Evolutionary conservation across 164 flowering plant species (phyloP).

Genomic region (Vitis cinerea): DNA sequence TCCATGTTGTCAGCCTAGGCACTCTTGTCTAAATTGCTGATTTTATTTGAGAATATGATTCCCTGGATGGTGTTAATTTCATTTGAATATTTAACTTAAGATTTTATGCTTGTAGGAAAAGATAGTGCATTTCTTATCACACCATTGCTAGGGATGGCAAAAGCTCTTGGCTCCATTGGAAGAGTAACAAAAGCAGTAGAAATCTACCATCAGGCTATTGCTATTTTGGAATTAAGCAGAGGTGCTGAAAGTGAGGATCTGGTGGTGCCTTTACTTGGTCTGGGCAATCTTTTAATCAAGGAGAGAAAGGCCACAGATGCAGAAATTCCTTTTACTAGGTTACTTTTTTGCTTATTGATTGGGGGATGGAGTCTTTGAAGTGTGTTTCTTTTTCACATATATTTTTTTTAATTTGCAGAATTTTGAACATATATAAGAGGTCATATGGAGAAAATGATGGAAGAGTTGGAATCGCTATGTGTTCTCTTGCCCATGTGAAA

Average conservation of each 20-base stretch:
- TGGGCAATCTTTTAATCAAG: constrained; percentile 73
- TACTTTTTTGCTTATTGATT: constrained; percentile 1
- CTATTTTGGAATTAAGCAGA: constrained; percentile 55
- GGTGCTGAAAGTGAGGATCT: constrained; percentile 69
- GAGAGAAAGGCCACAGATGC: constrained; percentile 71
- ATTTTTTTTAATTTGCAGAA: constrained; percentile 32
- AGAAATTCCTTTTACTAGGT: constrained; percentile 68
- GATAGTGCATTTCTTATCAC: constrained; percentile 55
- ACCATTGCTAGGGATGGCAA: constrained; percentile 77
- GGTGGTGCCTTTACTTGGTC: constrained; percentile 64
- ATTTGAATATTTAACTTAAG: background rate
- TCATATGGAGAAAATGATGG: constrained; percentile 81
- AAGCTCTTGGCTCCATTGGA: constrained; percentile 49
- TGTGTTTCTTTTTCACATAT: background rate
- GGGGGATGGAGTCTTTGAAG: background rate
- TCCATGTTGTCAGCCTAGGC: too few species aligned
- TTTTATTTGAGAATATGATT: too few species aligned
- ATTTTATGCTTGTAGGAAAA: constrained; percentile 42
- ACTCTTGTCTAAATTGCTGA: too few species aligned
- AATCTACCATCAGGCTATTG: constrained; percentile 48
- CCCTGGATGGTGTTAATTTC: too few species aligned
- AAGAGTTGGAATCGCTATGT: constrained; percentile 85
- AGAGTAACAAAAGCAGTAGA: constrained; percentile 61
- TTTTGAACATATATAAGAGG: constrained; percentile 52
- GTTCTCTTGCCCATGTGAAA: constrained; percentile 75